Percentiles rank a stretch among this genome's conserved stretches.
phyloP scores from a whole-genome alignment of 2,329 filamentous ascomycete species.

The Xylariaceae sp. region DNA sequence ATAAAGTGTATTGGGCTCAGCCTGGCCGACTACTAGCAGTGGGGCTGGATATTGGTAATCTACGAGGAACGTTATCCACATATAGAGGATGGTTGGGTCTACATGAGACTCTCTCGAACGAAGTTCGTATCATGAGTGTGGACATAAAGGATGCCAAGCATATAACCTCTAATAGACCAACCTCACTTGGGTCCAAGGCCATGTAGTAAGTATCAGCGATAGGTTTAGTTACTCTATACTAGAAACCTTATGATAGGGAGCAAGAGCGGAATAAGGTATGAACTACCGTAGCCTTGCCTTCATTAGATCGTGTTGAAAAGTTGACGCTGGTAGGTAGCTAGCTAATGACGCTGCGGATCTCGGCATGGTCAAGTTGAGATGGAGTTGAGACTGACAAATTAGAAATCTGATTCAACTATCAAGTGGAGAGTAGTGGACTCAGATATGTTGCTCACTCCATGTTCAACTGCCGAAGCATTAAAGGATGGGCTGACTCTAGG shows the following conservation, averaged over 20 bases:
- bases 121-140: conserved; percentile 20
- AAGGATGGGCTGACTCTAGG: not conserved
- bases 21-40: conserved; percentile 1
- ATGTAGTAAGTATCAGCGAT: no score
- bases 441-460: not conserved
- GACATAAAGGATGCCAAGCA: not conserved
- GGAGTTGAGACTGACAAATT: conserved; percentile 1
- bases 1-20: conserved; percentile 18
- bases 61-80: conserved; percentile 10
- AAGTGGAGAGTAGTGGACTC: conserved; percentile 12
- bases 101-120: conserved; percentile 19
- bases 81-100: conserved; percentile 1
- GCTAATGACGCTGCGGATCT: no score
- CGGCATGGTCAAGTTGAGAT: not conserved
- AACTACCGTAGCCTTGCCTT: no score
- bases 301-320: no score
- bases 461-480: conserved; percentile 5
- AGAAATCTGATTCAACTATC: conserved; percentile 17
- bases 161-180: conserved; percentile 1
- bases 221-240: no score
- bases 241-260: no score
- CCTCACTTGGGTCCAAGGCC: no score
- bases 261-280: no score
- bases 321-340: no score
- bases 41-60: conserved; percentile 13